phyloP scores from a whole-genome alignment of 2,329 filamentous ascomycete species.

The Fusarium anthophilum region DNA sequence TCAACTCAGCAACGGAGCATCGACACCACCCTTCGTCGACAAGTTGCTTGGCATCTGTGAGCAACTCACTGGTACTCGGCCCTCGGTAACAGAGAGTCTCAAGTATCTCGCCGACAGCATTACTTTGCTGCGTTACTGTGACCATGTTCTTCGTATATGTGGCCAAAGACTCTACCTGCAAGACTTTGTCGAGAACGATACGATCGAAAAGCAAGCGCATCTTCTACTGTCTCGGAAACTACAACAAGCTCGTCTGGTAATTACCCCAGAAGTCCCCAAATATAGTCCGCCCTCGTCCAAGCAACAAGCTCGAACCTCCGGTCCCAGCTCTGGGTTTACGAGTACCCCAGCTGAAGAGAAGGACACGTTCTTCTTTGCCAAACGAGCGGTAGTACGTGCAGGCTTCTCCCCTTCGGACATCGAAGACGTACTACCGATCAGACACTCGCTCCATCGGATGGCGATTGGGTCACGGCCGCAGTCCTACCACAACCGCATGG shows the following conservation, averaged over 20 bases:
- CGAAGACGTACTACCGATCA: conserved; percentile 45
- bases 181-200: conserved; percentile 46
- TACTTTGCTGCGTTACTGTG: conserved; percentile 50
- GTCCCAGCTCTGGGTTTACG: neutral
- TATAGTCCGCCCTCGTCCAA: neutral
- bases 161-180: conserved; percentile 48
- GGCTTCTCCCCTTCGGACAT: conserved; percentile 37
- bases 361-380: conserved; percentile 8
- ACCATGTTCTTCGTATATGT: conserved; percentile 40
- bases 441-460: conserved; percentile 43
- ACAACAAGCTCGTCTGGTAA: conserved; percentile 23
- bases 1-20: neutral
- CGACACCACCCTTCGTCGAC: conserved; percentile 22
- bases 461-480: conserved; percentile 46
- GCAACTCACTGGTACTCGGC: conserved; percentile 43
- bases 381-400: conserved; percentile 10
- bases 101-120: conserved; percentile 50
- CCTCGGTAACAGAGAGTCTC: conserved; percentile 39
- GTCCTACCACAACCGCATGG: conserved; percentile 48
- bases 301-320: neutral
- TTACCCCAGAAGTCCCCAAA: conserved; percentile 3
- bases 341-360: neutral
- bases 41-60: conserved; percentile 44
- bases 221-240: conserved; percentile 38
- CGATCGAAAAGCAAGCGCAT: conserved; percentile 45